These are phyloP conservation scores for Aspergillus latus DNA, from an alignment of 2,329 filamentous ascomycete genomes.

Conservation along the genomic window DNA sequence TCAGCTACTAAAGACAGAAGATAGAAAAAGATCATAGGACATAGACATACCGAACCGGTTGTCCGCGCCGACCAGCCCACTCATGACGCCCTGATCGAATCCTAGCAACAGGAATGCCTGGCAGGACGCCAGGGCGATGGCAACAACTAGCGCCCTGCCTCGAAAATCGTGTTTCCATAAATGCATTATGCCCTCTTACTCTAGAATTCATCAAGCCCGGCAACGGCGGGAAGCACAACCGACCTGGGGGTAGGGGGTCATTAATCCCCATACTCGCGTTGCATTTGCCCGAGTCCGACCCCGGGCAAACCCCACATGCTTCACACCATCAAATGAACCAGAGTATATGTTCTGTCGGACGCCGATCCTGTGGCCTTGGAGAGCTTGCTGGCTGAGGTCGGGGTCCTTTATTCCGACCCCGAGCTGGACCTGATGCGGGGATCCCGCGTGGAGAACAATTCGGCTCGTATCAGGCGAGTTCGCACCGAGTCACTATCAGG, in stretches of 20 bases:
- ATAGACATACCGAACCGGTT: constrained; percentile 36
- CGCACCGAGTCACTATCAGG: neutral
- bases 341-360: neutral
- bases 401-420: neutral
- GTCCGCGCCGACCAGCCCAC: constrained; percentile 47
- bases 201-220: too few species aligned
- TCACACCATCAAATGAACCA: too few species aligned
- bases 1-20: neutral
- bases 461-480: neutral
- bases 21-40: neutral
- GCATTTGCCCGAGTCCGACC: neutral
- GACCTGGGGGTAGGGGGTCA: neutral
- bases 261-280: neutral
- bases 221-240: neutral
- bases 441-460: neutral
- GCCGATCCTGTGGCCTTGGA: neutral
- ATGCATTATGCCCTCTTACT: constrained; percentile 11
- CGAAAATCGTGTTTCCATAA: constrained; percentile 26
- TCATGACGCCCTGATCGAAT: constrained; percentile 49
- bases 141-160: constrained; percentile 21
- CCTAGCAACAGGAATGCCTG: constrained; percentile 44
- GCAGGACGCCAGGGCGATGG: constrained; percentile 40
- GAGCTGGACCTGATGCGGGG: neutral
- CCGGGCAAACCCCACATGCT: neutral
- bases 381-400: neutral